These are phyloP conservation scores for Cladophialophora bantiana DNA, from an alignment of 2,329 filamentous ascomycete genomes.

Conservation along the genomic window DNA sequence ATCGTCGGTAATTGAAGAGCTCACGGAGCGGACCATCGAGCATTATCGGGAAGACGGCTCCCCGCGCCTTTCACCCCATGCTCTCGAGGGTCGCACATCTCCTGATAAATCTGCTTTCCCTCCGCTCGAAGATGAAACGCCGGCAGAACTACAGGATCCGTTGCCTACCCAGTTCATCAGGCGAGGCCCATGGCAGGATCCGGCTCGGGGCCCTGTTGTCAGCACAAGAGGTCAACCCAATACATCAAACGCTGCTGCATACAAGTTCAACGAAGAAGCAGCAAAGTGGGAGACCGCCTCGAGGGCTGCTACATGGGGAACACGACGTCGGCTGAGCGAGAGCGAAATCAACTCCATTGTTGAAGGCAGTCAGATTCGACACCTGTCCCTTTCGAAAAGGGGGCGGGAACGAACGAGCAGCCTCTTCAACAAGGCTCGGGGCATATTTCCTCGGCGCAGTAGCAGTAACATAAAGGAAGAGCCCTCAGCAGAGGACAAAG, in stretches of 20 bases:
- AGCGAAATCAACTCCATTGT: slow-evolving; percentile 59
- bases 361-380: slow-evolving; percentile 50
- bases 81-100: slow-evolving; percentile 28
- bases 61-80: slow-evolving; percentile 41
- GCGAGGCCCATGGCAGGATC: slow-evolving; percentile 59
- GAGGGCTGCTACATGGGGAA: slow-evolving; percentile 63
- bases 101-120: slow-evolving; percentile 40
- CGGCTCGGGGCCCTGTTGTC: slow-evolving; percentile 30
- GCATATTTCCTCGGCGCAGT: slow-evolving; percentile 50
- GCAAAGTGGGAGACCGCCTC: slow-evolving; percentile 62
- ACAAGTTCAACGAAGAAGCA: slow-evolving; percentile 57
- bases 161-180: slow-evolving; percentile 49
- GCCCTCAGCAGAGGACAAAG: slow-evolving; percentile 30
- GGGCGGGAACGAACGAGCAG: slow-evolving; percentile 54
- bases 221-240: slow-evolving; percentile 54
- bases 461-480: slow-evolving; percentile 55
- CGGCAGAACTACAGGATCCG: slow-evolving; percentile 45
- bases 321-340: slow-evolving; percentile 55
- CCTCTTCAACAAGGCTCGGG: slow-evolving; percentile 47
- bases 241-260: slow-evolving; percentile 63
- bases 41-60: slow-evolving; percentile 44
- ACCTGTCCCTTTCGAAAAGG: slow-evolving; percentile 48
- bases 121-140: slow-evolving; percentile 37
- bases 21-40: slow-evolving; percentile 23
- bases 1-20: slow-evolving; percentile 25